Conservation (phyloP, 2,329 filamentous ascomycete species). For the Ceratocystis eucalypticola region DNA sequence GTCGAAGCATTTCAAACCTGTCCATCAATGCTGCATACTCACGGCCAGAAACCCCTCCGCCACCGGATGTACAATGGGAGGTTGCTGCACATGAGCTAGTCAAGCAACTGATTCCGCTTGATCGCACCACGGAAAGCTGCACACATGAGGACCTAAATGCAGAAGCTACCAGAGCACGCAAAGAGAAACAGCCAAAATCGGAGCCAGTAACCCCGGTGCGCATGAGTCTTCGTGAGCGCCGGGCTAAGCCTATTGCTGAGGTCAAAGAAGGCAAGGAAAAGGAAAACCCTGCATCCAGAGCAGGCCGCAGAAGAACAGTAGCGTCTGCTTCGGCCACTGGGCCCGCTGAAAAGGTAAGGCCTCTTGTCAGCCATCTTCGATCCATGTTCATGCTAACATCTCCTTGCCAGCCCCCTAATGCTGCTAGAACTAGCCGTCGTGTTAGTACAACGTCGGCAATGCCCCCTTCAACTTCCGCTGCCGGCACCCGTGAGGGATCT, state of each 20-base stretch:
- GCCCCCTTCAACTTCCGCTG: slow-evolving; percentile 14
- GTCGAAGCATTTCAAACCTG: slow-evolving; percentile 43
- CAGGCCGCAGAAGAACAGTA: slow-evolving; percentile 48
- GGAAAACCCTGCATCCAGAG: slow-evolving; percentile 27
- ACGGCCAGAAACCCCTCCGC: slow-evolving; percentile 48
- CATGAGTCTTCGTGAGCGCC: slow-evolving; percentile 63
- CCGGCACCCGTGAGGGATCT: background rate
- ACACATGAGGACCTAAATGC: slow-evolving; percentile 65
- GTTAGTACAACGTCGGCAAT: slow-evolving; percentile 36
- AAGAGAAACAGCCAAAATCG: slow-evolving; percentile 47
- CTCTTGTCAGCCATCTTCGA: background rate
- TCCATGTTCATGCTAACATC: background rate
- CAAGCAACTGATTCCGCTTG: slow-evolving; percentile 64
- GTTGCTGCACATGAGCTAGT: slow-evolving; percentile 71
- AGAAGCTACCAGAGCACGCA: slow-evolving; percentile 47
- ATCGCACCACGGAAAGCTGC: slow-evolving; percentile 63
- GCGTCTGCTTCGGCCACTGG: slow-evolving; percentile 24
- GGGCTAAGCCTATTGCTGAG: slow-evolving; percentile 41
- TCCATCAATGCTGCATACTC: slow-evolving; percentile 28
- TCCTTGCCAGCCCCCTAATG: slow-evolving; percentile 3
- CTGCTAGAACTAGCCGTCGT: slow-evolving; percentile 28
- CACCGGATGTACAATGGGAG: slow-evolving; percentile 74
- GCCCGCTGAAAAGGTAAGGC: slow-evolving; percentile 30
- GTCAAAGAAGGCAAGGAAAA: slow-evolving; percentile 33
- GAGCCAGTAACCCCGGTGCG: slow-evolving; percentile 31